Percentiles rank a stretch among this genome's conserved stretches.
Conservation (phyloP, 1,139 yeast genomes). For the Suhomyces panamericanus region DNA sequence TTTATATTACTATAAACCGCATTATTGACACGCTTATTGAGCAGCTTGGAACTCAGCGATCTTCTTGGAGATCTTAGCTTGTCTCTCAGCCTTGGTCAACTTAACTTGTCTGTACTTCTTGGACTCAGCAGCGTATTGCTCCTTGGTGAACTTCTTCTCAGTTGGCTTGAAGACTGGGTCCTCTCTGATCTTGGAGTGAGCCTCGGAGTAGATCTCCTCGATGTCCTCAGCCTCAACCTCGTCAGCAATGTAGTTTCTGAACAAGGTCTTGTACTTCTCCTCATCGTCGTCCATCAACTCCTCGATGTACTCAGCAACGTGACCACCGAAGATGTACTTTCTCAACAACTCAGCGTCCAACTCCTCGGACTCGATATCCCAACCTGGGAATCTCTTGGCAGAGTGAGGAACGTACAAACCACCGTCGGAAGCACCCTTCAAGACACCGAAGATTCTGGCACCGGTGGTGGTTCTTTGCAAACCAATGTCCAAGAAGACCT, state of each 20-base stretch:
- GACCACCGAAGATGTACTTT: slow-evolving; percentile 99
- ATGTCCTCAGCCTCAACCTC: slow-evolving; percentile 96
- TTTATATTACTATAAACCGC: slow-evolving; percentile 1
- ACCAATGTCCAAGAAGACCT: slow-evolving; percentile 99
- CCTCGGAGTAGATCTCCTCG: slow-evolving; percentile 93
- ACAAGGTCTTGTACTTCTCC: slow-evolving; percentile 96
- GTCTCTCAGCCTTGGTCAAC: slow-evolving; percentile 90
- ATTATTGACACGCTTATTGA: slow-evolving; percentile 34
- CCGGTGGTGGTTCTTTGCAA: slow-evolving; percentile 99
- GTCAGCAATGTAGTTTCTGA: slow-evolving; percentile 95
- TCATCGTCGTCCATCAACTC: slow-evolving; percentile 99
- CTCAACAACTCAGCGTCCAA: slow-evolving; percentile 96
- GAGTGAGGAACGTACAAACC: slow-evolving; percentile 99
- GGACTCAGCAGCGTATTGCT: slow-evolving; percentile 95
- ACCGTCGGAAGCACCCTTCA: slow-evolving; percentile 99
- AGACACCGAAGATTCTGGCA: slow-evolving; percentile 99
- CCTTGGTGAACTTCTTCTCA: slow-evolving; percentile 94
- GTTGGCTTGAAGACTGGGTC: slow-evolving; percentile 92
- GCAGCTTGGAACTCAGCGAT: slow-evolving; percentile 78
- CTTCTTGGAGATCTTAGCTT: slow-evolving; percentile 86
- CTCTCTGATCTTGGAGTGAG: slow-evolving; percentile 94
- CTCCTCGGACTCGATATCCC: slow-evolving; percentile 98
- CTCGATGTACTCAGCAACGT: slow-evolving; percentile 99
- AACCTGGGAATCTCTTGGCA: slow-evolving; percentile 99
- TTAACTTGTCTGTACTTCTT: slow-evolving; percentile 87